Evolutionary conservation across 768 basidiomycete genomes (phyloP), one percentile per base, ranked within the genome.

Genomic region (Lactarius psammicola): DNA sequence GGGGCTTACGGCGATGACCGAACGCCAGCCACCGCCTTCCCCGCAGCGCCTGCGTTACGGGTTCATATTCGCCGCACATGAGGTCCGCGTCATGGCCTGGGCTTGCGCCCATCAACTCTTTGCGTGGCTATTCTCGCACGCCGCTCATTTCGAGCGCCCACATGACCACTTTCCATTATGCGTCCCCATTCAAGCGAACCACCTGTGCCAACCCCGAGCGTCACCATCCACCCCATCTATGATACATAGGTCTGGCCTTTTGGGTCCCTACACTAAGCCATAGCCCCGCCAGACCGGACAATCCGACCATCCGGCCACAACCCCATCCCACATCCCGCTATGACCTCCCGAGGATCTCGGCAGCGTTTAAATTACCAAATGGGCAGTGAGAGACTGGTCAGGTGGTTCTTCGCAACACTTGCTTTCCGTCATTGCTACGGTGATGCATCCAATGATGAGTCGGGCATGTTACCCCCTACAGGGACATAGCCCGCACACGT

Each of bases 51-150:
- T 62, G 46, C 23, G 46, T 62, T 51, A 62, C 55, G 38, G 36
- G 31, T 54, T 61, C 56, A 57, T 54, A 6, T 30, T 54, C 46
- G 11, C 18, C 23, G 33, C 33, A 49, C 38, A 44, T 18, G 61
- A 51, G 51, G 56, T 49, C 49, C 30, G 66, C 66, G 66, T 67
- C 66, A 67, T 63, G 61, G 56, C 66, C 62, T 59, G 61, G 57
- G 57, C 66, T 67, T 67, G 57, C 66, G 66, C 66, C 66, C 66
- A 59, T 55, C 66, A 51, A 42, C 34, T 13, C 13, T 49, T 18
- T 38, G 33, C 31, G 40, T 34, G 56, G 36, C 34, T 49, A 53
- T 38, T 54, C 57, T 63, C 66, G 62, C 66, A 67, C 66, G 66
- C 61, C 56, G 28, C 62, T 23, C 33, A 63, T 67, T 59, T 40